Evolutionary conservation across 2,329 filamentous ascomycete genomes (phyloP).

Genomic region (Neoascochyta sp.): DNA sequence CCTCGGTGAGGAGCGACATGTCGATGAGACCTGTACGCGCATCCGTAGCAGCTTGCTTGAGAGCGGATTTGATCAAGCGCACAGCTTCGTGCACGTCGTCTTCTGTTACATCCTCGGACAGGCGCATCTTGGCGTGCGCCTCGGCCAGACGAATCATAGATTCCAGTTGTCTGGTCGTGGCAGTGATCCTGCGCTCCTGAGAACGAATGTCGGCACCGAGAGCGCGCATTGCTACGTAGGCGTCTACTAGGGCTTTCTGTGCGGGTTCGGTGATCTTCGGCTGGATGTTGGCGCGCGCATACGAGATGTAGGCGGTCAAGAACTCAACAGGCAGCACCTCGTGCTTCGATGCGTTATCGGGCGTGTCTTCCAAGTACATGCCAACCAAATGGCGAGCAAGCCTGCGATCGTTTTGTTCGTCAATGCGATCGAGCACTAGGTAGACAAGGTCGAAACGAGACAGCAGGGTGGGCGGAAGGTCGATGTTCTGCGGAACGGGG

Average conservation of each 20-base stretch:
- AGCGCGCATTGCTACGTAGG: conserved; percentile 93
- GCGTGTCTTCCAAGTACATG: conserved; percentile 94
- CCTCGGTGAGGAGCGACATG: conserved; percentile 92
- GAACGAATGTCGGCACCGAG: conserved; percentile 70
- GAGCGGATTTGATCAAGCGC: conserved; percentile 83
- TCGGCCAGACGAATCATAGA: conserved; percentile 97
- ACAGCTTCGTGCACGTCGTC: conserved; percentile 87
- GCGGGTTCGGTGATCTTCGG: conserved; percentile 77
- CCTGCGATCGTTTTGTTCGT: conserved; percentile 83
- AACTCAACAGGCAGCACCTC: conserved; percentile 89
- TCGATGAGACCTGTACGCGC: conserved; percentile 86
- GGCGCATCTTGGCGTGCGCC: conserved; percentile 96
- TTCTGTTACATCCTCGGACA: conserved; percentile 69
- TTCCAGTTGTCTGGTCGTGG: conserved; percentile 93
- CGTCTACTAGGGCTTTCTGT: conserved; percentile 75
- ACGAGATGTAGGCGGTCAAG: conserved; percentile 94
- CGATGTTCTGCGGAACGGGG: conserved; percentile 96
- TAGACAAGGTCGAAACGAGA: conserved; percentile 98
- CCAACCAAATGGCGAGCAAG: conserved; percentile 89
- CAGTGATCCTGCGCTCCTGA: conserved; percentile 92
- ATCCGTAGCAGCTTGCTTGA: conserved; percentile 98
- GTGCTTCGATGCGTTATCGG: conserved; percentile 72
- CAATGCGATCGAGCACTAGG: conserved; percentile 87
- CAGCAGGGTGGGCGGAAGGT: conserved; percentile 88
- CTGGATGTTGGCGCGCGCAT: conserved; percentile 81